Evolutionary conservation across 495 filamentous ascomycete species (phyloP).

Genomic region (Pyrenula massariospora): DNA sequence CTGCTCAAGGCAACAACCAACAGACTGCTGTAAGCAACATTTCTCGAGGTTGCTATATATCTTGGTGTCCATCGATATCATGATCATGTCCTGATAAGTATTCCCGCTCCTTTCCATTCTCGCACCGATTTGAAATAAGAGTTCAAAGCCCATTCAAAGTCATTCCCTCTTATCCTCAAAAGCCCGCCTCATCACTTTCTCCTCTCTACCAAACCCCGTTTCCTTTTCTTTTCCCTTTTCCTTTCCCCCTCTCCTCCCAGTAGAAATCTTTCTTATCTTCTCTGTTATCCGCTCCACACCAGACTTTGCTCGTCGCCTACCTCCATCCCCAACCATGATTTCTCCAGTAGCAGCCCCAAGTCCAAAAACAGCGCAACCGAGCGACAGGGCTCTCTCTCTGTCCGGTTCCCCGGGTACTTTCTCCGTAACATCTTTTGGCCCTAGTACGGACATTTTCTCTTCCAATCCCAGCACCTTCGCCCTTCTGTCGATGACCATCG

Average conservation of each 20-base stretch:
- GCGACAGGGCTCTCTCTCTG: slow-evolving; percentile 14
- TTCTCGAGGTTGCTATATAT: too few species aligned
- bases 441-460: not conserved
- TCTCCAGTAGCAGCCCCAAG: slow-evolving; percentile 26
- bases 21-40: too few species aligned
- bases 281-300: not conserved
- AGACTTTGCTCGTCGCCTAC: not conserved
- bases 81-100: too few species aligned
- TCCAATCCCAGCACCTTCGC: not conserved
- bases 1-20: too few species aligned
- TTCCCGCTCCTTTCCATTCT: too few species aligned
- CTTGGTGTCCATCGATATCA: too few species aligned
- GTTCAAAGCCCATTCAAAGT: too few species aligned
- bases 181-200: not conserved
- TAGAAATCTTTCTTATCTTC: not conserved
- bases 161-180: not conserved
- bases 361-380: slow-evolving; percentile 5
- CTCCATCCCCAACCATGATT: not conserved
- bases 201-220: not conserved
- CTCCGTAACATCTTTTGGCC: not conserved
- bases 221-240: not conserved
- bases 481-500: not conserved
- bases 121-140: too few species aligned
- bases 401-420: slow-evolving; percentile 15
- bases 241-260: not conserved